phyloP scores from a whole-genome alignment of 148 eudicot species.

The Rhododendron molle region DNA sequence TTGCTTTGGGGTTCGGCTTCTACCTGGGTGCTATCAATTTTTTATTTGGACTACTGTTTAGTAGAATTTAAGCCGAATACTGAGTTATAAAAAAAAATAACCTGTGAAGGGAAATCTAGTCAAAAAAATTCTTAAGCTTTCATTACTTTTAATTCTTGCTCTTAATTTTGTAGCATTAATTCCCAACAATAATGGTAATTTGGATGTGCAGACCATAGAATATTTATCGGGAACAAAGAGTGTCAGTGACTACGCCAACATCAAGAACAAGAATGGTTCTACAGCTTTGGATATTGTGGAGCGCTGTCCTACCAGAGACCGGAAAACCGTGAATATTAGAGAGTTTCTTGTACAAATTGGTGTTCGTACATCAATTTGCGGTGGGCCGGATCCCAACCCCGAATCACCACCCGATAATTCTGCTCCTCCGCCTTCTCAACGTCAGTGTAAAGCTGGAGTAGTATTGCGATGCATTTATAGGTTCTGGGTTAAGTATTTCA shows the following conservation, averaged over 20 bases:
- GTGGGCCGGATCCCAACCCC: background rate
- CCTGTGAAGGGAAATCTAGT: no score
- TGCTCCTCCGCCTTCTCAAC: background rate
- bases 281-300: no score
- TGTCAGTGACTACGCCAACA: no score
- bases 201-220: slow-evolving; percentile 25
- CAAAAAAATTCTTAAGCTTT: no score
- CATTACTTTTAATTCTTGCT: background rate
- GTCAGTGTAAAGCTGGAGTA: background rate
- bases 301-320: slow-evolving; percentile 23
- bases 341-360: background rate
- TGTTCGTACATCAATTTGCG: background rate
- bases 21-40: background rate
- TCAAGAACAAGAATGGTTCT: no score
- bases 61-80: no score
- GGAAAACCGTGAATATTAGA: slow-evolving; percentile 22
- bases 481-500: background rate
- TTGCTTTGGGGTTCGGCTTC: no score
- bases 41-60: background rate
- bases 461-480: background rate
- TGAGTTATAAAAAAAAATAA: no score
- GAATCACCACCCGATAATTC: no score
- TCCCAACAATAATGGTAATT: background rate
- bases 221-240: slow-evolving; percentile 11
- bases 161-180: no score